phyloP scores from a whole-genome alignment of 441 rosid species.

The Euphorbia celastroides region DNA sequence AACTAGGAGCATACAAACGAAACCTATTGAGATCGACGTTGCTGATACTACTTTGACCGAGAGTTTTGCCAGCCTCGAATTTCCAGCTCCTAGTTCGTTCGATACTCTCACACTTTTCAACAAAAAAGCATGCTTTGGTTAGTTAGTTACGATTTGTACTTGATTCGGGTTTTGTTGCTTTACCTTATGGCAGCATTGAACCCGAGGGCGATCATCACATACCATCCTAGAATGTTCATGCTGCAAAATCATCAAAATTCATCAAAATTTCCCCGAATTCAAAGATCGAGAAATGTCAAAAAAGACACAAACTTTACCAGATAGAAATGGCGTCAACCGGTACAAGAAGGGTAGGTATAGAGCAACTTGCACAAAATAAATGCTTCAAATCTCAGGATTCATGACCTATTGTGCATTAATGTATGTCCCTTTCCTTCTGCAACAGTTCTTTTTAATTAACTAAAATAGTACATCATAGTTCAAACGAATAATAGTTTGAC shows the following conservation, averaged over 20 bases:
- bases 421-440: not conserved
- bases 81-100: slow-evolving; percentile 85
- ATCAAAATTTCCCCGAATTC: not conserved
- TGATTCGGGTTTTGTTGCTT: no score
- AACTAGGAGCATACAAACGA: slow-evolving; percentile 52
- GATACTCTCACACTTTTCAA: slow-evolving; percentile 74
- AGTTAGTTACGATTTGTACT: not conserved
- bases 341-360: slow-evolving; percentile 35
- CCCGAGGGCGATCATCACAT: slow-evolving; percentile 82
- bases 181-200: slow-evolving; percentile 94
- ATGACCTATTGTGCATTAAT: not conserved
- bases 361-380: not conserved
- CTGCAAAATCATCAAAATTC: slow-evolving; percentile 32
- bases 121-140: not conserved
- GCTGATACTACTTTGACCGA: slow-evolving; percentile 67
- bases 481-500: not conserved
- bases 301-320: slow-evolving; percentile 37
- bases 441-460: not conserved
- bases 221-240: slow-evolving; percentile 87
- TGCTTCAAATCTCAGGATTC: no score
- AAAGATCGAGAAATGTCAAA: not conserved
- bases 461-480: no score
- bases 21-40: slow-evolving; percentile 60
- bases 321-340: slow-evolving; percentile 87
- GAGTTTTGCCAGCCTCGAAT: slow-evolving; percentile 54